Conservation (phyloP, 768 basidiomycete species). For the Dentipellis sp. region DNA sequence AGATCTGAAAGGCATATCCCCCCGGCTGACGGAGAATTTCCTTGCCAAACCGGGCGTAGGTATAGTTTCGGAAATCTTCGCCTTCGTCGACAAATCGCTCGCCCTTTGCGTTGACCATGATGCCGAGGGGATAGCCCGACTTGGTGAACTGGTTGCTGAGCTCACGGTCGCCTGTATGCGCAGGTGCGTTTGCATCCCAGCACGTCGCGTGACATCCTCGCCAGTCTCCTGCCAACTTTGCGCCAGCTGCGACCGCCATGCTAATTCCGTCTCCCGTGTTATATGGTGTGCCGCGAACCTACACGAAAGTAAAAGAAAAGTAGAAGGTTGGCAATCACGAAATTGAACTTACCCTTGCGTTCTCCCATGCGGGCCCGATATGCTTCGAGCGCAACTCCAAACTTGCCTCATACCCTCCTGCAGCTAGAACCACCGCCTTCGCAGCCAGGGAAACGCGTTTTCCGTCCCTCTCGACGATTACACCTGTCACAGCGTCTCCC, state of each 20-base stretch:
- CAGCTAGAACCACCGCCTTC: constrained; percentile 47
- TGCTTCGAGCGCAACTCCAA: constrained; percentile 38
- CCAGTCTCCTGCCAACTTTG: constrained; percentile 57
- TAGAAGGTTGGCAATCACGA: too few relatives aligned
- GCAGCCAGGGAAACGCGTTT: constrained; percentile 27
- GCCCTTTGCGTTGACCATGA: constrained; percentile 56
- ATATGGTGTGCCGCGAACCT: constrained; percentile 67
- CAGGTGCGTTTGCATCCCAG: constrained; percentile 57
- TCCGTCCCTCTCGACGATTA: constrained; percentile 34
- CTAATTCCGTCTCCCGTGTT: constrained; percentile 59
- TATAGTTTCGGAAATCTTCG: constrained; percentile 63
- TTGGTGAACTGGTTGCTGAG: constrained; percentile 67
- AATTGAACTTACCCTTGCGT: constrained; percentile 35
- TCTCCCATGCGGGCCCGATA: constrained; percentile 50
- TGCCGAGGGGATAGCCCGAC: constrained; percentile 62
- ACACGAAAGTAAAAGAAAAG: not conserved
- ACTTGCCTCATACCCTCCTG: constrained; percentile 60
- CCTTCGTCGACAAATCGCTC: constrained; percentile 64
- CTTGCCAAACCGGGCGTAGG: constrained; percentile 60
- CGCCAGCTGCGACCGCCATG: constrained; percentile 42
- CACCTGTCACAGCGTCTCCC: constrained; percentile 33
- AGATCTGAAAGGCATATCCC: constrained; percentile 57
- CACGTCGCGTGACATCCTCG: constrained; percentile 61
- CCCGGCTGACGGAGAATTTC: constrained; percentile 50
- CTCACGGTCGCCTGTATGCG: constrained; percentile 41